These are phyloP conservation scores for Fusarium sp. DNA, from an alignment of 2,329 filamentous ascomycete species.

Conservation along the genomic window DNA sequence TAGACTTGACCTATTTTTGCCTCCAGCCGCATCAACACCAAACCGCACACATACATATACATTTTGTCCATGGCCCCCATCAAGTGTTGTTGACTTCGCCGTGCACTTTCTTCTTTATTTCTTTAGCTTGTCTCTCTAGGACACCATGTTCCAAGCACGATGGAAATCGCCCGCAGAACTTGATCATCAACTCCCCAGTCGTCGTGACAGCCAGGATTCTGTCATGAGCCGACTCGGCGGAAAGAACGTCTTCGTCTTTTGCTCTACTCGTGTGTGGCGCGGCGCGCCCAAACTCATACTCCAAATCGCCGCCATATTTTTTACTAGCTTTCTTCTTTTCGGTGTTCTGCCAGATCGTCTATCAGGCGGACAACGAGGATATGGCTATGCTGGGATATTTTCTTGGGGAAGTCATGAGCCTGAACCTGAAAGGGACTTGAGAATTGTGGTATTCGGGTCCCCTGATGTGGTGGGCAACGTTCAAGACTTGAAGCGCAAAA, in stretches of 20 bases:
- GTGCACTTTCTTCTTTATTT: no score
- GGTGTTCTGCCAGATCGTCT: slow-evolving; percentile 44
- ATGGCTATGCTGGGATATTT: slow-evolving; percentile 45
- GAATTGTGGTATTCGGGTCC: slow-evolving; percentile 66
- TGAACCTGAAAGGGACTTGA: slow-evolving; percentile 53
- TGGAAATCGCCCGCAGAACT: slow-evolving; percentile 44
- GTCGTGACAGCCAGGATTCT: slow-evolving; percentile 39
- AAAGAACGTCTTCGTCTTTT: slow-evolving; percentile 55
- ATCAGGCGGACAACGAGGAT: slow-evolving; percentile 36
- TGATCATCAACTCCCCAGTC: slow-evolving; percentile 38
- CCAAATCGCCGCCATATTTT: slow-evolving; percentile 45
- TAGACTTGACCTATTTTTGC: slow-evolving; percentile 5
- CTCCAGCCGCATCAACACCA: slow-evolving; percentile 4
- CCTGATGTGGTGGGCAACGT: slow-evolving; percentile 62
- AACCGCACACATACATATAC: slow-evolving; percentile 18
- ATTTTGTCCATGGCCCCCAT: slow-evolving; percentile 6
- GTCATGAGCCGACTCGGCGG: slow-evolving; percentile 38
- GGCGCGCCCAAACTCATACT: slow-evolving; percentile 52
- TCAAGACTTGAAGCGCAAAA: slow-evolving; percentile 45
- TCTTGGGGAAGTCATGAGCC: slow-evolving; percentile 39
- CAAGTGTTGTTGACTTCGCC: not conserved
- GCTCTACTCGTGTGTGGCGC: slow-evolving; percentile 59
- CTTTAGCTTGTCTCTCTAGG: not conserved
- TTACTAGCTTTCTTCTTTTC: slow-evolving; percentile 50
- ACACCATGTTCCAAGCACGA: slow-evolving; percentile 43